phyloP scores from a whole-genome alignment of 202 grass and related monocot genomes.

The Elaeis oleifera region DNA sequence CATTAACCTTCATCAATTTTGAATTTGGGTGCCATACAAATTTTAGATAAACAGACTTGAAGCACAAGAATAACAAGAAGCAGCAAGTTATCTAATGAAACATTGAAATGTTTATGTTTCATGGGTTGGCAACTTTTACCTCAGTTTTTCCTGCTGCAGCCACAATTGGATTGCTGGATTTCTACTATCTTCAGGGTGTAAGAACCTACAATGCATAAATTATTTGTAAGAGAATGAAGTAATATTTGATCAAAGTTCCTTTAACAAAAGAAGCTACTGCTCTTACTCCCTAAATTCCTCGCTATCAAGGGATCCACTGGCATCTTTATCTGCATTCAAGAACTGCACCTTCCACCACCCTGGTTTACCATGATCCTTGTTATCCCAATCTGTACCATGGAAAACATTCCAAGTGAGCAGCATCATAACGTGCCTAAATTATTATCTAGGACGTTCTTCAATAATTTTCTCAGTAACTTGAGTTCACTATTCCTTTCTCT shows the following conservation, averaged over 20 bases:
- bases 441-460: not conserved
- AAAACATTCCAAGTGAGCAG: too few relatives aligned
- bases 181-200: conserved; percentile 34
- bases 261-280: not conserved
- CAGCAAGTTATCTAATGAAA: too few relatives aligned
- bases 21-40: too few relatives aligned
- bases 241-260: not conserved
- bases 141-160: conserved; percentile 29
- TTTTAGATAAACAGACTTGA: too few relatives aligned
- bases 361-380: conserved; percentile 6
- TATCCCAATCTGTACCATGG: conserved; percentile 23
- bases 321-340: conserved; percentile 23
- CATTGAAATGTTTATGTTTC: too few relatives aligned
- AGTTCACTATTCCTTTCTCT: too few relatives aligned
- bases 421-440: too few relatives aligned
- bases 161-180: conserved; percentile 23
- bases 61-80: too few relatives aligned
- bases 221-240: not conserved
- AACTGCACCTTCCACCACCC: conserved; percentile 38
- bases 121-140: not conserved
- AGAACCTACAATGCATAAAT: conserved; percentile 20
- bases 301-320: conserved; percentile 17
- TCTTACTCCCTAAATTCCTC: conserved; percentile 27
- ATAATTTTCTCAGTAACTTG: too few relatives aligned
- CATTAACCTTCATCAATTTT: too few relatives aligned